These are phyloP conservation scores for Xylaria sp. DNA, from an alignment of 2,329 filamentous ascomycete genomes.

Conservation along the genomic window DNA sequence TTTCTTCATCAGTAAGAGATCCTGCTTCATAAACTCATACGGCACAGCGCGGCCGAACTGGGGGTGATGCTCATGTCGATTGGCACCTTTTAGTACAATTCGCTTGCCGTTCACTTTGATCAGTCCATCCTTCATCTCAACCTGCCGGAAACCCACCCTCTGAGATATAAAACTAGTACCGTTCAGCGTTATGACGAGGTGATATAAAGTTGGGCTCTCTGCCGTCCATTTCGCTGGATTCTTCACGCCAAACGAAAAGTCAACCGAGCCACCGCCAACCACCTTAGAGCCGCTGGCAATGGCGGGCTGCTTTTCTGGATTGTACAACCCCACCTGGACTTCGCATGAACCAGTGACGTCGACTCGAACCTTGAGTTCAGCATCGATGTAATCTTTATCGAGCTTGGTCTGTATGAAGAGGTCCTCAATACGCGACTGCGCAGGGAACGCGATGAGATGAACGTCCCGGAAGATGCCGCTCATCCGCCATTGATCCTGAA, in stretches of 20 bases:
- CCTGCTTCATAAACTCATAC: conserved; percentile 63
- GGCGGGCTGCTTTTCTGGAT: conserved; percentile 61
- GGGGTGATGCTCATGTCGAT: conserved; percentile 71
- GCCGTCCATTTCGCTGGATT: conserved; percentile 70
- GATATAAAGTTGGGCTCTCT: conserved; percentile 67
- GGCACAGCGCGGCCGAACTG: conserved; percentile 64
- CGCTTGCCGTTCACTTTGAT: conserved; percentile 67
- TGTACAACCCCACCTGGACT: conserved; percentile 32
- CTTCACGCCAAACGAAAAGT: conserved; percentile 49
- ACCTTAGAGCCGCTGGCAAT: conserved; percentile 65
- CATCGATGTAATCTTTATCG: conserved; percentile 62
- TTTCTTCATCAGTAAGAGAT: conserved; percentile 68
- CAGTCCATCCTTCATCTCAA: conserved; percentile 67
- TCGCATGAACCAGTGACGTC: conserved; percentile 33
- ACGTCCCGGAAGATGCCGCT: conserved; percentile 66
- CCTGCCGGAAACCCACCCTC: conserved; percentile 66
- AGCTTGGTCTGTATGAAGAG: conserved; percentile 64
- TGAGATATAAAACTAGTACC: conserved; percentile 53
- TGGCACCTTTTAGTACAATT: conserved; percentile 68
- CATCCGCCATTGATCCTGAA: conserved; percentile 68
- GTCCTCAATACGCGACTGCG: conserved; percentile 64
- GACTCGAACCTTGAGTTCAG: conserved; percentile 58
- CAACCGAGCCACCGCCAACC: conserved; percentile 18
- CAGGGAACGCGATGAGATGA: conserved; percentile 65
- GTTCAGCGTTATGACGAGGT: conserved; percentile 45